A percentile compares a stretch with the other conserved stretches of the same genome.
Conservation (phyloP, 2,329 filamentous ascomycete species). For the Neoarthrinium moseri region DNA sequence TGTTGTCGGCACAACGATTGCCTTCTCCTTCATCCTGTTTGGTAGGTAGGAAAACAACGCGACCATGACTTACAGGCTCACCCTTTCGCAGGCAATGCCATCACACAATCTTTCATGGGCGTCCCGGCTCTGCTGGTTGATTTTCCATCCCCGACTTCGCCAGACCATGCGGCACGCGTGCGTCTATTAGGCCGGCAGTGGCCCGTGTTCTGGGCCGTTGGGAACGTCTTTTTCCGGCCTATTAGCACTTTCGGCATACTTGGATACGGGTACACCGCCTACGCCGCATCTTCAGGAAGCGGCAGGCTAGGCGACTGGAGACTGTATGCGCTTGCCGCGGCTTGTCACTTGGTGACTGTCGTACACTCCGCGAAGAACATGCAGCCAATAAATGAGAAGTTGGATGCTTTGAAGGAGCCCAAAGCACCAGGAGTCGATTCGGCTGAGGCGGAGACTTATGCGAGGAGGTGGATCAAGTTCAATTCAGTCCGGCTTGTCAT, state of each 20-base stretch:
- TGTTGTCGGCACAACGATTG: constrained; percentile 42
- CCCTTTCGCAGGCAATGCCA: constrained; percentile 43
- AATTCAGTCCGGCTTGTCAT: constrained; percentile 33
- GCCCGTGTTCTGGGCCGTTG: constrained; percentile 48
- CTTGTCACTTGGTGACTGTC: constrained; percentile 44
- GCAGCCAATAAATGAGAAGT: constrained; percentile 48
- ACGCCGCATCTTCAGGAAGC: constrained; percentile 18
- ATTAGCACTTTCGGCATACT: constrained; percentile 46
- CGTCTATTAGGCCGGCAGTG: constrained; percentile 46
- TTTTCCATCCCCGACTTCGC: constrained; percentile 38
- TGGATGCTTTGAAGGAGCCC: constrained; percentile 36
- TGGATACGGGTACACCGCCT: constrained; percentile 44
- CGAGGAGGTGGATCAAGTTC: constrained; percentile 31
- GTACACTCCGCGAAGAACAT: constrained; percentile 49
- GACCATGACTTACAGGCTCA: too few relatives aligned
- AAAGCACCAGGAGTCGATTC: constrained; percentile 19
- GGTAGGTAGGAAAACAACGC: constrained; percentile 27
- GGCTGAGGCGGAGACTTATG: constrained; percentile 29
- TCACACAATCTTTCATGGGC: constrained; percentile 52
- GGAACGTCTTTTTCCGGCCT: constrained; percentile 50
- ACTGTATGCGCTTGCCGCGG: constrained; percentile 38
- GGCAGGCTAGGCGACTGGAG: constrained; percentile 39
- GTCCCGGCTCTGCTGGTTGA: constrained; percentile 46
- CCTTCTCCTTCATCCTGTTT: constrained; percentile 47
- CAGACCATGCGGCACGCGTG: constrained; percentile 38